Base-by-base conservation (phyloP, 2,329 filamentous ascomycete species). In the Didymella keratinophila region DNA sequence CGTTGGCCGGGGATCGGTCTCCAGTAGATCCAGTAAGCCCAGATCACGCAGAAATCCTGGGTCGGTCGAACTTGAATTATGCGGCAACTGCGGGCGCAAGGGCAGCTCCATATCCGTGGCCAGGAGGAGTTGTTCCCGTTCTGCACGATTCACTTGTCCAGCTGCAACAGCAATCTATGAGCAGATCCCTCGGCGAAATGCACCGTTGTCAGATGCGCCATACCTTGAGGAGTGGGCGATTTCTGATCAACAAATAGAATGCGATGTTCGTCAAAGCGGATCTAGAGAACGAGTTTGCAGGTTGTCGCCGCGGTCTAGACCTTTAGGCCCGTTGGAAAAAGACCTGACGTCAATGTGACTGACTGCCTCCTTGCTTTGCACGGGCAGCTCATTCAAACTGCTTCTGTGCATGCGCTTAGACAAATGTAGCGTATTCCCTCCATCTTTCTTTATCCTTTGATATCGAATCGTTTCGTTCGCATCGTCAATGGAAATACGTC, bases 11-110 rank as follows among this genome's bases (percentile, higher is more conserved):
- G 64, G 56, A 28, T 71, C 68, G 48, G 52, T 37, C 25, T 67
- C 58, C n/a, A 71, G 55, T 21, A 71, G 56, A 25, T 68, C 59
- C 39, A 68, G 56, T 39, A 70, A 56, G 41, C 68, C 63, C 25
- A 71, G 47, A 32, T 39, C 48, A 48, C 48, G 56, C 44, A 68
- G 46, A 16, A 28, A 43, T 10, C 54, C 52, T 30, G 50, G 41
- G 37, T 50, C 59, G 42, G 60, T 56, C 10, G 56, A 49, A 25
- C 30, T 12, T 21, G 44, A 34, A 21, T 41, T 44, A n/a, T 41
- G 34, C 32, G 32, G 42, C n/a, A 41, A 28, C 18, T 21, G 32
- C 45, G 51, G 18, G 25, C 8, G 34, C 43, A 54, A 20, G 18
- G 43, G 43, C 25, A 30, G 25, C 11, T 46, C 50, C 25, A 16